These are phyloP conservation scores for Arxiozyma telluris DNA, from an alignment of 1,139 yeast species.

Conservation along the genomic window DNA sequence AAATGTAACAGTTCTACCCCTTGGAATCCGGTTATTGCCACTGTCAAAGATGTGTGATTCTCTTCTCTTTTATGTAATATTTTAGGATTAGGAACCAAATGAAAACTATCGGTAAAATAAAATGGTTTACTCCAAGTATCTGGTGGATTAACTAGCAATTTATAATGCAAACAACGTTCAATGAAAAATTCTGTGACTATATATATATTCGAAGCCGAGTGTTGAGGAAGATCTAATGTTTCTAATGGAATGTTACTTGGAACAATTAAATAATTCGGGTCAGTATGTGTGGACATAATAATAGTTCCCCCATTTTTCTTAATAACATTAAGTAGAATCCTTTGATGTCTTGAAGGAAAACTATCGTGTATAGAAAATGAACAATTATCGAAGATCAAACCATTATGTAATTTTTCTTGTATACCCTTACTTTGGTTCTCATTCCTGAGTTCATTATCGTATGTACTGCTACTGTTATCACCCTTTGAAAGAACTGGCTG, in stretches of 20 bases:
- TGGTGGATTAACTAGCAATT: conserved; percentile 34
- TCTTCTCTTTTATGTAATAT: conserved; percentile 14
- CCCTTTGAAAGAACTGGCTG: neutral
- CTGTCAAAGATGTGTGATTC: conserved; percentile 32
- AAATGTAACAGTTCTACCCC: conserved; percentile 78
- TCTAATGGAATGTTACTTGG: conserved; percentile 18
- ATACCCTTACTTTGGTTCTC: neutral
- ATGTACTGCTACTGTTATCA: neutral
- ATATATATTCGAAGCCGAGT: neutral
- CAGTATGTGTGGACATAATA: neutral
- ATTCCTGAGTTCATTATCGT: neutral
- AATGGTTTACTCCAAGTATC: conserved; percentile 75
- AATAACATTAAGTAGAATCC: conserved; percentile 22
- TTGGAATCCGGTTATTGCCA: conserved; percentile 71
- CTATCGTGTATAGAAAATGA: conserved; percentile 12
- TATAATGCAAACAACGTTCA: conserved; percentile 66
- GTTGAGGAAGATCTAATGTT: neutral
- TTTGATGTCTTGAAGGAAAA: conserved; percentile 16
- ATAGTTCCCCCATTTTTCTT: conserved; percentile 20
- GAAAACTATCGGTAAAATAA: conserved; percentile 33
- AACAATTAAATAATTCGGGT: conserved; percentile 11
- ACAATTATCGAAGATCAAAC: conserved; percentile 9
- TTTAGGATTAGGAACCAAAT: conserved; percentile 13
- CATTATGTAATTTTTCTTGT: neutral
- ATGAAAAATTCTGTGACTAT: conserved; percentile 75